Evolutionary conservation across 108 stramenopile species (phyloP), one percentile per base, ranked within the genome.

Genomic region (Skeletonema marinoi): DNA sequence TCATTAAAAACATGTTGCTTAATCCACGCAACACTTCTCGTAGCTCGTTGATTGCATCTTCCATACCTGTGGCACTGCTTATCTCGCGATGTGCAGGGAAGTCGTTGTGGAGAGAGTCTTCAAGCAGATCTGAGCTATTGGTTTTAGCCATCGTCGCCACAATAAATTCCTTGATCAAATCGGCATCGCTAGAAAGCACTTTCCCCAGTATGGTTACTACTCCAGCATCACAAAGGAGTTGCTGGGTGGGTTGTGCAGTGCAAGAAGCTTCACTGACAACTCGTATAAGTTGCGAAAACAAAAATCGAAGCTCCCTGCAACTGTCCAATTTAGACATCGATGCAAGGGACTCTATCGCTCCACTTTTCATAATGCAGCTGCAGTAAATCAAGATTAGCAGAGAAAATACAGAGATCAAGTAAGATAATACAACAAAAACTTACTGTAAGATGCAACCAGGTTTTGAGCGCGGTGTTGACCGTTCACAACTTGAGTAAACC

Each of bases 231-330:
- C 86, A 88, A 25, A 90, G 84, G 14, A 75, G 84, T 2, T 80
- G 50, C n/a, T 86, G 46, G 9, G 82, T 86, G 30, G 80, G 73
- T 2, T 87, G 70, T 6, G 32, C 56, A 1, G 83, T 66, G 42
- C 73, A 75, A n/a, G 78, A 70, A 65, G 88, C 89, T 78, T 87
- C 89, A 50, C 86, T 87, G n/a, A 90, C 42, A 50, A 90, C 84
- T 61, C 86, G 36, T 36, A 90, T 32, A 3, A 81, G 78, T 66
- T 88, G 84, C 32, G 88, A 70, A 10, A 83, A 72, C 17, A 90
- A 72, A 14, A 78, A 78, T 17, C 88, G 72, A 16, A 90, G 71
- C 36, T 76, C 85, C 16, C 74, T 78, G 16, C 60, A 4, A 19
- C 70, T 75, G 19, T 84, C 76, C 10, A 81, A 41, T 9, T n/a